Evolutionary conservation across 306 rosid genomes (phyloP), one percentile per base, ranked within the genome.

Genomic region (Ammopiptanthus mongolicus): DNA sequence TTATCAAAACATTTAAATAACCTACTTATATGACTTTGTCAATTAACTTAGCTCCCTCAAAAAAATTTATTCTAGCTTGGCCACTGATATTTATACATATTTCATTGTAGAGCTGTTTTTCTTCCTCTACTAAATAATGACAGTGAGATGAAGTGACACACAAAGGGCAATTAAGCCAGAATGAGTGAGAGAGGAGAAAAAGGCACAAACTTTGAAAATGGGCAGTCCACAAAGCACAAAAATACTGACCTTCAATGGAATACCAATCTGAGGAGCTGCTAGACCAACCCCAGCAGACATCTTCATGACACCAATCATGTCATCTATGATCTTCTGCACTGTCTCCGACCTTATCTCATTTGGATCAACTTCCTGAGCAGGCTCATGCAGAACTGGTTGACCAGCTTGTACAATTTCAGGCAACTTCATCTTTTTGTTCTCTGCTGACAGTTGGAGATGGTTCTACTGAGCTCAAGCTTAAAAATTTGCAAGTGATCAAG

Each of bases 241-340:
- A 60, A 8, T 25, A 79, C 73, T 29, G 28, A 94, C 97, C 97
- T 89, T 83, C 18, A 86, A 82, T 5, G 98, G 90, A 34, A 94
- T 58, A 84, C 98, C 98, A 82, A 94, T 86, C 82, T 94, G 98
- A 4, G 97, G 97, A 83, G 98, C 98, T 39, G 98, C 96, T 9
- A 94, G 87, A 14, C 98, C 97, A 51, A 94, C 93, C 11, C 97
- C 97, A 65, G 97, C 96, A 81, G 97, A 91, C 8, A 83, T 82
- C 60, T 97, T 83, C 97, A 91, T 90, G 29, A 82, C 90, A 57
- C 36, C n/a, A 33, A 94, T 81, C 98, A 94, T 94, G 65, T 91
- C 91, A 78, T 91, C 96, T 56, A 94, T 83, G 36, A 91, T 91
- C 67, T 90, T 94, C 82, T 94, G 98, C 11, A 91, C 80, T 80